phyloP scores from a whole-genome alignment of 306 rosid species.

The Cucurbita pepo region DNA sequence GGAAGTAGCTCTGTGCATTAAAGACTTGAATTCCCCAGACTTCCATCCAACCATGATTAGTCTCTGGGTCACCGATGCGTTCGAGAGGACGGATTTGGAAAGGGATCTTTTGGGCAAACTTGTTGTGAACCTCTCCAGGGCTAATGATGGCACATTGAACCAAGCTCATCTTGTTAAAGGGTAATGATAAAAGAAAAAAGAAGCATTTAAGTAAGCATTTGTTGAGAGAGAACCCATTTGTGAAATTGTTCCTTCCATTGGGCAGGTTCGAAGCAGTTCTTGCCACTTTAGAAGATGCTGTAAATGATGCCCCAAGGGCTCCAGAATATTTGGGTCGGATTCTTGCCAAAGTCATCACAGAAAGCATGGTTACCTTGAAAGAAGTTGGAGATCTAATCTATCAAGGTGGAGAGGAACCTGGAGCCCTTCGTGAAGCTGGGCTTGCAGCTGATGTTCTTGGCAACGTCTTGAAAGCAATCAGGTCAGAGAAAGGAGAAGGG shows the following conservation, averaged over 20 bases:
- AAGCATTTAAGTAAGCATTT: background rate
- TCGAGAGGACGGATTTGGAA: slow-evolving; percentile 63
- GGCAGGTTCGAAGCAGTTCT: slow-evolving; percentile 62
- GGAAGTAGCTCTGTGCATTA: slow-evolving; percentile 58
- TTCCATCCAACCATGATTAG: slow-evolving; percentile 74
- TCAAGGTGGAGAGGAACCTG: slow-evolving; percentile 69
- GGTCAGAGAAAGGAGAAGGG: slow-evolving; percentile 42
- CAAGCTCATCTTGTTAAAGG: slow-evolving; percentile 56
- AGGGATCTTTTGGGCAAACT: slow-evolving; percentile 60
- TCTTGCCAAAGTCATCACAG: slow-evolving; percentile 34
- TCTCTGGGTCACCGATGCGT: slow-evolving; percentile 73
- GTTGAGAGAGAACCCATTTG: background rate
- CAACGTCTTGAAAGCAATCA: slow-evolving; percentile 43
- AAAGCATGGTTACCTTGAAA: slow-evolving; percentile 34
- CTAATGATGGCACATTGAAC: slow-evolving; percentile 36
- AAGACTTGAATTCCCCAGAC: slow-evolving; percentile 62
- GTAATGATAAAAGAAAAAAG: slow-evolving; percentile 17
- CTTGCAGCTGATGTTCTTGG: slow-evolving; percentile 80
- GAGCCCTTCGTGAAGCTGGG: slow-evolving; percentile 40
- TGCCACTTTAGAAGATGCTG: slow-evolving; percentile 51
- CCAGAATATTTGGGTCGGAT: slow-evolving; percentile 61
- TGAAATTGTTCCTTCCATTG: background rate
- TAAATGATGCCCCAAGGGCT: slow-evolving; percentile 82
- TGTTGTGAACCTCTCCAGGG: slow-evolving; percentile 44
- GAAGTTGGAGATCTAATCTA: slow-evolving; percentile 45